phyloP scores from a whole-genome alignment of 1,284 basidiomycete species.

The Phellopilus nigrolimitatus region DNA sequence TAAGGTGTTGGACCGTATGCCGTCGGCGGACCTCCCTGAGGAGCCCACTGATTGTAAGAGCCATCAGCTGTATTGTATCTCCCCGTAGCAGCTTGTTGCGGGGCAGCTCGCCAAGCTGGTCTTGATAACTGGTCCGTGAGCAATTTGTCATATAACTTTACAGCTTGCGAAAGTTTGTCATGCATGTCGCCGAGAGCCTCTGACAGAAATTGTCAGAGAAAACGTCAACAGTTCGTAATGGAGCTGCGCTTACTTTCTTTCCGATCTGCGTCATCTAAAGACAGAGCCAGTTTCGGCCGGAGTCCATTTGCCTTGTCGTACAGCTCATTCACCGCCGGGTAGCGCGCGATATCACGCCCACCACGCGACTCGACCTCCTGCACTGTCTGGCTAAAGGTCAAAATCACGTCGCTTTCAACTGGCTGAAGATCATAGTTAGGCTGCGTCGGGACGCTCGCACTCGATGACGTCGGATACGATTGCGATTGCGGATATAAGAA shows the following conservation, averaged over 20 bases:
- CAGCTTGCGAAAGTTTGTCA: constrained; percentile 86
- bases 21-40: constrained; percentile 20
- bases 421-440: constrained; percentile 78
- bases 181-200: constrained; percentile 91
- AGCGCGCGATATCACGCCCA: constrained; percentile 70
- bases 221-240: not conserved
- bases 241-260: constrained; percentile 73
- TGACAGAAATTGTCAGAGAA: constrained; percentile 29
- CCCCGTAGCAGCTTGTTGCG: constrained; percentile 24
- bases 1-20: constrained; percentile 30
- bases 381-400: constrained; percentile 86
- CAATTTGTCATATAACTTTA: constrained; percentile 84
- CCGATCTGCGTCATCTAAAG: constrained; percentile 79
- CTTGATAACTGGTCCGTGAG: constrained; percentile 80
- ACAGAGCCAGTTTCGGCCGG: constrained; percentile 80
- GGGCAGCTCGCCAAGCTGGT: constrained; percentile 53
- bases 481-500: constrained; percentile 32
- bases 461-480: constrained; percentile 33
- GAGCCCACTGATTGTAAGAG: constrained; percentile 19
- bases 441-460: constrained; percentile 43
- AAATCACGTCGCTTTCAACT: constrained; percentile 76
- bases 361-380: constrained; percentile 81
- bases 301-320: constrained; percentile 81
- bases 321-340: constrained; percentile 78
- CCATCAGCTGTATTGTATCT: constrained; percentile 19